A percentile compares a stretch with the other conserved stretches of the same genome.
Conservation (phyloP, 2,329 filamentous ascomycete genomes). For the Chrysoporthe puriensis region DNA sequence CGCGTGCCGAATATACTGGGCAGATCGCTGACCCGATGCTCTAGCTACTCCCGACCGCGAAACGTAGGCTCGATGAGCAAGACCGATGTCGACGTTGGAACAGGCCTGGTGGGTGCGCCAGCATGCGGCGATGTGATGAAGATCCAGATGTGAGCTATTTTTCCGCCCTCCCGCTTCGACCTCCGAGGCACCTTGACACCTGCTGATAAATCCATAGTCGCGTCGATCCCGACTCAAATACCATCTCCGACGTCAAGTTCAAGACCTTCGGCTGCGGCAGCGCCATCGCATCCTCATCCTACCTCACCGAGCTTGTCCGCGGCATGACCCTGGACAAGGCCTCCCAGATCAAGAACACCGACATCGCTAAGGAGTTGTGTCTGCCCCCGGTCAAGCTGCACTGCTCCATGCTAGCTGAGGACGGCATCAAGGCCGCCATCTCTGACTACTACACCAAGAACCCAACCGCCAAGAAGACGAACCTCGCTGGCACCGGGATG, state of each 20-base stretch:
- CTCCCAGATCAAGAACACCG: conserved; percentile 89
- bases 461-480: conserved; percentile 72
- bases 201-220: conserved; percentile 62
- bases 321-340: conserved; percentile 98
- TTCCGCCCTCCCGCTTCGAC: conserved; percentile 52
- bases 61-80: conserved; percentile 67
- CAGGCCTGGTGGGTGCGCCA: conserved; percentile 88
- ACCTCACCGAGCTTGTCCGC: conserved; percentile 90
- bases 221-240: conserved; percentile 85
- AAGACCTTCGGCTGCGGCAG: conserved; percentile 96
- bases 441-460: conserved; percentile 92
- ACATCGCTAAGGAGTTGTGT: conserved; percentile 96
- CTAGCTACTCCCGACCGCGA: conserved; percentile 57
- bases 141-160: conserved; percentile 80
- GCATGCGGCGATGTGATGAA: conserved; percentile 95
- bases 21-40: conserved; percentile 27
- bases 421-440: conserved; percentile 91
- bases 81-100: conserved; percentile 81
- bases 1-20: conserved; percentile 34
- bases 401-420: conserved; percentile 90
- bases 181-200: conserved; percentile 62
- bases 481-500: conserved; percentile 75
- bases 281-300: conserved; percentile 92
- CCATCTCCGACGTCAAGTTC: conserved; percentile 93
- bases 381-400: conserved; percentile 89